phyloP scores from a whole-genome alignment of 192 early-diverging fungal genomes.

The Lobulomyces angularis region DNA sequence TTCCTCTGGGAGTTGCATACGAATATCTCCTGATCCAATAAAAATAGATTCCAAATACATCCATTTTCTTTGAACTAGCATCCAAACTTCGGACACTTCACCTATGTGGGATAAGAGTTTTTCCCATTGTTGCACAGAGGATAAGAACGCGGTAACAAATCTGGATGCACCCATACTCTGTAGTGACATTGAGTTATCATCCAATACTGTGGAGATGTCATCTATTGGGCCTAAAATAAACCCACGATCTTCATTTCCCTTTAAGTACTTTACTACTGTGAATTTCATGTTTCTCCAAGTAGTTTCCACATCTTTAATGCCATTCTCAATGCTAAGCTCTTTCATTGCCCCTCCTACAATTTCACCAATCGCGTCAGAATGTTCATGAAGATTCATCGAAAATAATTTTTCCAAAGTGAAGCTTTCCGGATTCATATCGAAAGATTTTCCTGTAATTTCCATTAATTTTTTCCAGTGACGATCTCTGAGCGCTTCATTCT shows the following conservation, averaged over 20 bases:
- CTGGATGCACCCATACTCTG: constrained; percentile 43
- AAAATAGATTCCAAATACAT: constrained; percentile 53
- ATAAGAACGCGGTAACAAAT: constrained; percentile 40
- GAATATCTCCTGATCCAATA: constrained; percentile 43
- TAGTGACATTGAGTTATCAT: constrained; percentile 45
- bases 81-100: constrained; percentile 47
- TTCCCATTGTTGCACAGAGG: constrained; percentile 48
- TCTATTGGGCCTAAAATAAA: constrained; percentile 45
- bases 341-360: constrained; percentile 45
- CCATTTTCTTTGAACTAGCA: constrained; percentile 47
- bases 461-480: constrained; percentile 47
- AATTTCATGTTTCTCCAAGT: constrained; percentile 43
- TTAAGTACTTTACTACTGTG: constrained; percentile 41
- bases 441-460: constrained; percentile 44
- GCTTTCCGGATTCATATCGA: constrained; percentile 50
- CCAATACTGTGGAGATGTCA: constrained; percentile 38
- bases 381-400: constrained; percentile 41
- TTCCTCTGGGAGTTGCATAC: constrained; percentile 47
- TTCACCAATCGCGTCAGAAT: constrained; percentile 38
- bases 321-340: constrained; percentile 47
- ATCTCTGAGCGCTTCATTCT: constrained; percentile 42
- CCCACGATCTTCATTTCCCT: constrained; percentile 48
- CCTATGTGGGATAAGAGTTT: constrained; percentile 42
- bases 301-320: constrained; percentile 39
- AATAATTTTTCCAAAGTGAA: constrained; percentile 45